Percentiles rank a stretch among this genome's conserved stretches.
These are phyloP conservation scores for Erigeron canadensis DNA, from an alignment of 129 eudicot genomes.

Conservation along the genomic window DNA sequence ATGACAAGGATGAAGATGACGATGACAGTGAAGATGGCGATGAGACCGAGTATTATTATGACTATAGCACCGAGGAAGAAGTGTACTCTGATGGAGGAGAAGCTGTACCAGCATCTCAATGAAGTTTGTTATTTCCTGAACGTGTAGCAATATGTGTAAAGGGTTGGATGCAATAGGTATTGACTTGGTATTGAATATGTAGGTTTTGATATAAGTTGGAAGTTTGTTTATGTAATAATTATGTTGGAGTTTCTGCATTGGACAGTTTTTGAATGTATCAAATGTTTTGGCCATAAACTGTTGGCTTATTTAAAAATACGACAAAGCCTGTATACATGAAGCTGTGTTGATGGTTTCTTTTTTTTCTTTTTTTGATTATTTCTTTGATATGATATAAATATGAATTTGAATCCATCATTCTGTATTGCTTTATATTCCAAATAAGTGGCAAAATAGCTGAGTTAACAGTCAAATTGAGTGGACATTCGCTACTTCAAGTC, in stretches of 20 bases:
- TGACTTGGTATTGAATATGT: conserved; percentile 18
- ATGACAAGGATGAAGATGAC: conserved; percentile 8
- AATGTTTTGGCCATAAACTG: conserved; percentile 14
- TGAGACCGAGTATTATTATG: conserved; percentile 47
- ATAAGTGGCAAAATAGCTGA: not conserved
- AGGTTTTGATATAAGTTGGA: conserved; percentile 10
- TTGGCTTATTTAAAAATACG: conserved; percentile 20
- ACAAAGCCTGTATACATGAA: not conserved
- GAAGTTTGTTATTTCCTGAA: conserved; percentile 26
- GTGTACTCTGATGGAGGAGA: conserved; percentile 41
- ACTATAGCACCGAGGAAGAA: conserved; percentile 53
- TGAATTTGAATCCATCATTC: no score
- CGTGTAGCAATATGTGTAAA: conserved; percentile 26
- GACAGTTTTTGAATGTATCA: conserved; percentile 14
- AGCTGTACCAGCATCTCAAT: conserved; percentile 25
- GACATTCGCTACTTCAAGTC: not conserved
- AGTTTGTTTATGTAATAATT: conserved; percentile 31
- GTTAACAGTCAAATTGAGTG: not conserved
- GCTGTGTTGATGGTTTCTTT: not conserved
- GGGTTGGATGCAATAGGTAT: conserved; percentile 1
- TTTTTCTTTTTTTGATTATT: not conserved
- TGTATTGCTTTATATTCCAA: no score
- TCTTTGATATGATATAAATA: no score
- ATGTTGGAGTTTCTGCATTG: conserved; percentile 18
- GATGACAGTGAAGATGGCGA: conserved; percentile 17